Evolutionary conservation across 1,139 yeast genomes (phyloP).

Genomic region (Pichia sp.): DNA sequence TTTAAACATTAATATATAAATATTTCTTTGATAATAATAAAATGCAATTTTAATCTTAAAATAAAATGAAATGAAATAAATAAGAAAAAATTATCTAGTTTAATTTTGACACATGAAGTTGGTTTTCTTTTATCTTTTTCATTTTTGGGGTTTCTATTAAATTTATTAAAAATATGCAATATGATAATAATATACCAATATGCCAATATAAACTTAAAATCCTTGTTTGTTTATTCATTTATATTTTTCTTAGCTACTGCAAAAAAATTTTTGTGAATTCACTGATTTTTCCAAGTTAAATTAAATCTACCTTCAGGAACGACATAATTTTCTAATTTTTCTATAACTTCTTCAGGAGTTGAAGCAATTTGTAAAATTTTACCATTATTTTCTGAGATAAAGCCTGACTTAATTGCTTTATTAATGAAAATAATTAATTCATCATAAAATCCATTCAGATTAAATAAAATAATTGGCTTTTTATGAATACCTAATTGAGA

Average conservation of each 20-base stretch:
- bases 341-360: slow-evolving; percentile 60
- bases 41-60: too few relatives aligned
- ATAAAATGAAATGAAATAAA: too few relatives aligned
- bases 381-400: slow-evolving; percentile 63
- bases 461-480: slow-evolving; percentile 73
- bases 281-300: slow-evolving; percentile 57
- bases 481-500: slow-evolving; percentile 80
- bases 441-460: slow-evolving; percentile 77
- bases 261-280: not conserved
- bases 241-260: not conserved
- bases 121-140: too few relatives aligned
- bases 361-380: slow-evolving; percentile 63
- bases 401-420: slow-evolving; percentile 55
- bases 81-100: too few relatives aligned
- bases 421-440: slow-evolving; percentile 55
- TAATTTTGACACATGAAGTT: too few relatives aligned
- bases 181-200: too few relatives aligned
- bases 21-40: too few relatives aligned
- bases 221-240: too few relatives aligned
- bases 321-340: slow-evolving; percentile 51
- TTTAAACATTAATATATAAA: not conserved
- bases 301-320: slow-evolving; percentile 74
- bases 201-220: too few relatives aligned
- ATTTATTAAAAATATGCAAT: too few relatives aligned
- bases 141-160: too few relatives aligned